These are phyloP conservation scores for Dichomitus squalens DNA, from an alignment of 1,284 basidiomycete species.

Conservation along the genomic window DNA sequence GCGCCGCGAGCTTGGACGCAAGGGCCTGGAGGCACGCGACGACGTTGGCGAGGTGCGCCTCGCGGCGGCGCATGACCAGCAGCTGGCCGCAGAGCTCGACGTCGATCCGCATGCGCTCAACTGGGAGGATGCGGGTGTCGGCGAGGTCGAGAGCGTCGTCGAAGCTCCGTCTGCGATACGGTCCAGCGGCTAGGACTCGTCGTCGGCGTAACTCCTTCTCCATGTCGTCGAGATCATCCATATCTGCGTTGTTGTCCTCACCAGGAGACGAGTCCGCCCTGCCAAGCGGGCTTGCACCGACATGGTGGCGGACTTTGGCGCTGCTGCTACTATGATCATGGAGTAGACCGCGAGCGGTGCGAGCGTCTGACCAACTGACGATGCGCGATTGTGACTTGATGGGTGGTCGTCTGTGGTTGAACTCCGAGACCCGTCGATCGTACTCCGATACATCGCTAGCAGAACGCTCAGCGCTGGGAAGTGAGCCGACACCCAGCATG, in stretches of 20 bases:
- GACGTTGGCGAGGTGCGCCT: constrained; percentile 53
- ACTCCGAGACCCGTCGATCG: constrained; percentile 47
- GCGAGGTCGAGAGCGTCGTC: constrained; percentile 54
- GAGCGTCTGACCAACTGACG: constrained; percentile 56
- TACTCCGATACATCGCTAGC: constrained; percentile 46
- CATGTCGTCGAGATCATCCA: constrained; percentile 16
- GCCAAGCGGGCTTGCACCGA: constrained; percentile 15
- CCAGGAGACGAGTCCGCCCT: constrained; percentile 15
- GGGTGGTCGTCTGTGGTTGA: constrained; percentile 46
- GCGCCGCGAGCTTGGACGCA: constrained; percentile 50
- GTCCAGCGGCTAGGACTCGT: constrained; percentile 17
- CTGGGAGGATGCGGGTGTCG: constrained; percentile 47
- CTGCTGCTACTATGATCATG: constrained; percentile 21
- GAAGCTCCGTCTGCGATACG: constrained; percentile 56
- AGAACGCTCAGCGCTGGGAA: constrained; percentile 42
- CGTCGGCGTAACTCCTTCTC: constrained; percentile 18
- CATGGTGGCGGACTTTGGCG: constrained; percentile 6
- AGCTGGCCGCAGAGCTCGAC: constrained; percentile 77
- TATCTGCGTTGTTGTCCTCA: constrained; percentile 13
- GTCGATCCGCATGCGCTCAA: constrained; percentile 72
- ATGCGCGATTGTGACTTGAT: constrained; percentile 39
- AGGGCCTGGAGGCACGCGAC: constrained; percentile 50
- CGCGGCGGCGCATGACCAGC: constrained; percentile 66
- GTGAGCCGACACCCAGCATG: constrained; percentile 36
- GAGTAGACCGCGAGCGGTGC: constrained; percentile 41